Evolutionary conservation across 345 rosid species (phyloP).

Genomic region (Citrus unshiu): DNA sequence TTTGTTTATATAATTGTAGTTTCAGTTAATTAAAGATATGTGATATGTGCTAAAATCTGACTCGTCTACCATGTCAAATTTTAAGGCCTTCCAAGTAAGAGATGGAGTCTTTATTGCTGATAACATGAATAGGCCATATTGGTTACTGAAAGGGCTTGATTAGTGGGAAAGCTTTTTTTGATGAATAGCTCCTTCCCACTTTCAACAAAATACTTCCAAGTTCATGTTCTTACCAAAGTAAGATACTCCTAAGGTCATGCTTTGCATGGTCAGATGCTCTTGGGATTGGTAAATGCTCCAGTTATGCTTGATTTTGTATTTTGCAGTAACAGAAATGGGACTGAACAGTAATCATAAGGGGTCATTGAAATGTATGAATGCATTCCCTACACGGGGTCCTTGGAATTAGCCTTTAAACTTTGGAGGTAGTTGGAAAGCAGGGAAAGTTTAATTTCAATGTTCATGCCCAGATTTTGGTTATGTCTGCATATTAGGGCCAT

Average conservation of each 20-base stretch:
- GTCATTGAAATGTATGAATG: not conserved
- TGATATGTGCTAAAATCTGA: not conserved
- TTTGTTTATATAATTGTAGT: not conserved
- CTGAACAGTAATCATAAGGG: too few relatives aligned
- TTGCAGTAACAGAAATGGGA: not conserved
- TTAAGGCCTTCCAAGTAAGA: not conserved
- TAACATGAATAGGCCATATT: not conserved
- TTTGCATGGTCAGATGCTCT: not conserved
- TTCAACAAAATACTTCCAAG: not conserved
- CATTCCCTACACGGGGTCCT: not conserved
- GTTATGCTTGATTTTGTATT: not conserved
- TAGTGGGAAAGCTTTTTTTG: not conserved
- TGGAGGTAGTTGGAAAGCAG: not conserved
- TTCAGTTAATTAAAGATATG: not conserved
- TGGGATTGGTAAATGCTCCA: not conserved
- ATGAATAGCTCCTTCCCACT: not conserved
- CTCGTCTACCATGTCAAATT: not conserved
- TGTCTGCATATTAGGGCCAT: not conserved
- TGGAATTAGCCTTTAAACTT: constrained; percentile 1
- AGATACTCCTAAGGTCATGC: not conserved
- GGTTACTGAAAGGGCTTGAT: not conserved
- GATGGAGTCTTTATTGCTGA: not conserved
- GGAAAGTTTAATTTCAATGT: not conserved
- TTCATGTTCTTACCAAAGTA: not conserved
- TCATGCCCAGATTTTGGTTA: not conserved